phyloP scores from a whole-genome alignment of 148 eudicot genomes.

The Fagopyrum homotropicum region DNA sequence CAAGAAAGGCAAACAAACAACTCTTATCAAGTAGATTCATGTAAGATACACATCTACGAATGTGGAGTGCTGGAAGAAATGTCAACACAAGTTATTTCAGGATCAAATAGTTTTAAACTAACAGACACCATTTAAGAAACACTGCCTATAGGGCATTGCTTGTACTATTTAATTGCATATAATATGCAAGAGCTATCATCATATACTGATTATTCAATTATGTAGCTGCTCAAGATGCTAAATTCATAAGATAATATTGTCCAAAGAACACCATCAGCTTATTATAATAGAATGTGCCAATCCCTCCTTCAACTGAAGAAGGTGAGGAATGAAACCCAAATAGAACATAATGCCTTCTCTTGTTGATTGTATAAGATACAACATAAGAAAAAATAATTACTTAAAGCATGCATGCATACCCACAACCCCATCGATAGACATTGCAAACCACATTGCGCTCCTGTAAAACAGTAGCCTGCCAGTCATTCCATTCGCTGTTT shows the following conservation, averaged over 20 bases:
- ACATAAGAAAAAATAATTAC: background rate
- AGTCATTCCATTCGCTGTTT: constrained; percentile 64
- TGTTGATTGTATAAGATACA: background rate
- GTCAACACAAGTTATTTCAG: background rate
- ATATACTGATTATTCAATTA: background rate
- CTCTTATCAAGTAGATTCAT: background rate
- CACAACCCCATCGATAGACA: constrained; percentile 92
- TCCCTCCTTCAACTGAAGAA: background rate
- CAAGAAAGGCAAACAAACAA: background rate
- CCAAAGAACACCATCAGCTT: background rate
- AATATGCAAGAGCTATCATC: background rate
- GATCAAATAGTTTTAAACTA: background rate
- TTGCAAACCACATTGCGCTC: constrained; percentile 80
- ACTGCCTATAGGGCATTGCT: no score
- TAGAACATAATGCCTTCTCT: background rate
- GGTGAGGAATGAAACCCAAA: background rate
- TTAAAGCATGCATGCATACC: constrained; percentile 37
- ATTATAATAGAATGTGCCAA: background rate
- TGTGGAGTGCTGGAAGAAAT: background rate
- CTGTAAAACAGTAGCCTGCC: constrained; percentile 69
- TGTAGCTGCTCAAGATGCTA: background rate
- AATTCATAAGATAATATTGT: background rate
- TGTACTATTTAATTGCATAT: background rate
- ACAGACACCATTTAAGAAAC: no score
- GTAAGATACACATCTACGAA: background rate